Base-by-base conservation (phyloP, 225 moss, liverwort and hornwort species). In the Bryoerythrophyllum caledonicum region DNA sequence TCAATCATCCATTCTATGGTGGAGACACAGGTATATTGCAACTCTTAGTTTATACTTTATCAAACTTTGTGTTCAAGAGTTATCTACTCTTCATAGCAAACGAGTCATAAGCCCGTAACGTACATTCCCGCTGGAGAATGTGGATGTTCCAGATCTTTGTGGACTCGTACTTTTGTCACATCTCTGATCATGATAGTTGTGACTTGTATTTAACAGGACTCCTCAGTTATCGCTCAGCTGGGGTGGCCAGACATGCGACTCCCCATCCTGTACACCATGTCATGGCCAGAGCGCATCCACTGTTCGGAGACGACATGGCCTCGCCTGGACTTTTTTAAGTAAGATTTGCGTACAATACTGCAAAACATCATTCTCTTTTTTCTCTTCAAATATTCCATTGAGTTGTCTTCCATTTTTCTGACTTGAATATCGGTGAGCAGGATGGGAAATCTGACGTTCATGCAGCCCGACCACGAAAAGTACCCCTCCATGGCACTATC, bases 1-100 rank as follows among this genome's bases (percentile, higher is more conserved):
- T 96, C 96, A 49, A 92, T 96, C 44, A 89, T 96, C 70, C 96
- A 96, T 81, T 96, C 96, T 26, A 96, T 96, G 96, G 83, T 96
- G 74, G 96, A 96, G 79, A 96, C 96, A 35, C 96, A 96, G 96
- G 96, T 94, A 82, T 21, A 19, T 56, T 48, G 21, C 3, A 24
- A 26, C 57, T 58, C 7, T 67, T 67, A 24, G 7, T 58, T 34
- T 6, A n/a, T 11, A 11, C 24, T 46, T 24, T 25, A 58, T 23
- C 23, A 44, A 72, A 46, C 44, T 27, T 65, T 55, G 2, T 58
- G 8, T 23, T 20, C 48, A 72, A 34, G 58, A 10, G 26, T 48
- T 26, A 2, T 48, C 37, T 52, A 15, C 16, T 21, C 25, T 51
- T n/a, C 12, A 86, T 96, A 51, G 72, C 67, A 19, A 71, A 82